Base-by-base conservation (phyloP, 1,284 basidiomycete species). In the Sparassis latifolia region DNA sequence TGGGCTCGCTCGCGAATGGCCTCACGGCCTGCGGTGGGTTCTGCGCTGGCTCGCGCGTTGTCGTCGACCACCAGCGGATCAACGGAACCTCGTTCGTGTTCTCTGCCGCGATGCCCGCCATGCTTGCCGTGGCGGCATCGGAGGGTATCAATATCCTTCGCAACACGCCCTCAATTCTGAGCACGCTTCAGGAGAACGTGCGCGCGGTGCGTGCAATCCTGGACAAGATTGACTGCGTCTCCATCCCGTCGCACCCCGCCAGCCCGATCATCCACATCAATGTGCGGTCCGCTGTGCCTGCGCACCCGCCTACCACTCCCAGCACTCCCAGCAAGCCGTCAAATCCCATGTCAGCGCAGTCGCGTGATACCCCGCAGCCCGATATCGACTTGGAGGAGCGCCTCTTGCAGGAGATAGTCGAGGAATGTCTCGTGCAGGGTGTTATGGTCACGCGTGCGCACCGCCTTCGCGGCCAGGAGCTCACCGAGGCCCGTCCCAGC, bases 1-100 rank as follows among this genome's bases (percentile, higher is more conserved):
- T 89, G 4, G 97, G 95, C 3, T 95, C 92, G 32, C 81, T 94
- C 59, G 89, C 95, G 0, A 92, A 82, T 48, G 86, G 89, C 12
- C 80, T 99, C 33, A 85, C 83, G 52, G 81, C 94, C 2, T 79
- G 80, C 2, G 97, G 97, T 46, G 97, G 96, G 4, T 99, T 99
- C 78, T 98, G 96, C 64, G 93, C 93, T 1, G 96, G 96, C 33
- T 89, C 90, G 2, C 69, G 74, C 20, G 79, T 86, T 44, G 90
- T 97, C 40, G 84, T 92, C 31, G 82, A 89, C 55, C 97, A 99
- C 66, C 94, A 93, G 82, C 94, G 95, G 44, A 98, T 98, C 79
- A 99, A 99, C 67, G 94, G 92, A 28, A 86, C 92, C 3, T 86
- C 93, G 0, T 96, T 93, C 62, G 93, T 99, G 52, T 99, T 94